Percentiles rank a stretch among this genome's conserved stretches.
Conservation (phyloP, 1,284 basidiomycete genomes). For the Meira nashicola region DNA sequence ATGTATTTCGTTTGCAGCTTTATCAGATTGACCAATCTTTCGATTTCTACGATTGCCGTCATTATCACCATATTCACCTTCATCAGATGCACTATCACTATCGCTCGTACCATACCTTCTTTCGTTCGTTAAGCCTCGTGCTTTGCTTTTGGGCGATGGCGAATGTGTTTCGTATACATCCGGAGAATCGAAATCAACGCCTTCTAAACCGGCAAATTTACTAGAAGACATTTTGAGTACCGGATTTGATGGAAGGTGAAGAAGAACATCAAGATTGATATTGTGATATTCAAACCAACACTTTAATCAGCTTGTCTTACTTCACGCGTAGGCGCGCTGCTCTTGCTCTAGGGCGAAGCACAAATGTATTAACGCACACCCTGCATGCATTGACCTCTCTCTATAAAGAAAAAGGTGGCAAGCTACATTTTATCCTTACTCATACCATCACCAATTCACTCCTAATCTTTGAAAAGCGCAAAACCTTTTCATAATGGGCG, state of each 20-base stretch:
- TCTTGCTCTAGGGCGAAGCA: too few relatives aligned
- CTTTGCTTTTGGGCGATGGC: not conserved
- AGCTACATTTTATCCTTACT: too few relatives aligned
- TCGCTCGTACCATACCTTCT: not conserved
- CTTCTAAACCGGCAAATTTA: slow-evolving; percentile 8
- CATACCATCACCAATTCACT: too few relatives aligned
- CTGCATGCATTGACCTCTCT: too few relatives aligned
- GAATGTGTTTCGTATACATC: slow-evolving; percentile 17
- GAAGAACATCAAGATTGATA: too few relatives aligned
- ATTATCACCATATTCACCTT: not conserved
- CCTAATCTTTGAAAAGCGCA: too few relatives aligned
- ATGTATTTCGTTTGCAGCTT: not conserved
- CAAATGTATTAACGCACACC: too few relatives aligned
- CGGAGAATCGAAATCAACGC: slow-evolving; percentile 5
- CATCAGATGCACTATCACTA: slow-evolving; percentile 1
- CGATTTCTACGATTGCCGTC: not conserved
- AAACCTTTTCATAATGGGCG: slow-evolving; percentile 60
- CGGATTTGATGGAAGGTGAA: not conserved
- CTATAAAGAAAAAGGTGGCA: too few relatives aligned
- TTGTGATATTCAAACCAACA: too few relatives aligned
- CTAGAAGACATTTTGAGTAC: slow-evolving; percentile 4
- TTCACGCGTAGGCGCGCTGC: too few relatives aligned
- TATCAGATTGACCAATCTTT: not conserved
- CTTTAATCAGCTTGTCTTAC: too few relatives aligned
- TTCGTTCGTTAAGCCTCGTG: not conserved